Evolutionary conservation across 192 early-diverging fungal species (phyloP).

Genomic region (Paraglomus occultum): DNA sequence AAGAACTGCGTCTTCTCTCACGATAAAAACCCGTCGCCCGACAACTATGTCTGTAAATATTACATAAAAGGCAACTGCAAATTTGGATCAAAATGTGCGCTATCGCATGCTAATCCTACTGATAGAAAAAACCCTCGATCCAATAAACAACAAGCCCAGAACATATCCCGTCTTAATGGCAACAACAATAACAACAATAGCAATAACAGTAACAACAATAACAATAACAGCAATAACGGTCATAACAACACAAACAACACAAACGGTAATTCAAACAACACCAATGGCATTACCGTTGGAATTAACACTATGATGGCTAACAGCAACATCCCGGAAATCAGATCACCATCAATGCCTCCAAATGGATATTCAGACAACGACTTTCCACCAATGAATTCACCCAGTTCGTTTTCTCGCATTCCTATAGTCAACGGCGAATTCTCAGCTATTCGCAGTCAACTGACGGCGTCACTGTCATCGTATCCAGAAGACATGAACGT

Average conservation of each 20-base stretch:
- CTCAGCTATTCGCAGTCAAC: conserved; percentile 15
- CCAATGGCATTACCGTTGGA: neutral
- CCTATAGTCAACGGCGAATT: conserved; percentile 11
- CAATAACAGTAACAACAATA: neutral
- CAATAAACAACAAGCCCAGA: neutral
- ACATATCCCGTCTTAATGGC: neutral
- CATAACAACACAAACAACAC: neutral
- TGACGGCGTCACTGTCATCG: conserved; percentile 26
- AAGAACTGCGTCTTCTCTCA: conserved; percentile 74
- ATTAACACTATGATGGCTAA: neutral
- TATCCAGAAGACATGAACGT: too few relatives aligned
- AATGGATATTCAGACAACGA: conserved; percentile 15
- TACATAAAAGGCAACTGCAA: conserved; percentile 79
- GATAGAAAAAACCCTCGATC: conserved; percentile 33
- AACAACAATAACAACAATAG: neutral
- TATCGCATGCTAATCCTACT: conserved; percentile 47
- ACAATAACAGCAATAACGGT: neutral
- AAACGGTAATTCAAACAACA: conserved; percentile 6
- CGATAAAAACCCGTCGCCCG: conserved; percentile 58
- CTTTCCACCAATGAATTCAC: conserved; percentile 20
- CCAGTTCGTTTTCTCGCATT: conserved; percentile 30
- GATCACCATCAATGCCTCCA: conserved; percentile 24
- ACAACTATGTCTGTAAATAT: conserved; percentile 71
- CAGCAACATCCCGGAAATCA: conserved; percentile 25
- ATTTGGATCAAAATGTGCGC: conserved; percentile 74